Percentiles rank a stretch among this genome's conserved stretches.
phyloP scores from a whole-genome alignment of 441 rosid species.

The Euphorbia schlechtendalii region DNA sequence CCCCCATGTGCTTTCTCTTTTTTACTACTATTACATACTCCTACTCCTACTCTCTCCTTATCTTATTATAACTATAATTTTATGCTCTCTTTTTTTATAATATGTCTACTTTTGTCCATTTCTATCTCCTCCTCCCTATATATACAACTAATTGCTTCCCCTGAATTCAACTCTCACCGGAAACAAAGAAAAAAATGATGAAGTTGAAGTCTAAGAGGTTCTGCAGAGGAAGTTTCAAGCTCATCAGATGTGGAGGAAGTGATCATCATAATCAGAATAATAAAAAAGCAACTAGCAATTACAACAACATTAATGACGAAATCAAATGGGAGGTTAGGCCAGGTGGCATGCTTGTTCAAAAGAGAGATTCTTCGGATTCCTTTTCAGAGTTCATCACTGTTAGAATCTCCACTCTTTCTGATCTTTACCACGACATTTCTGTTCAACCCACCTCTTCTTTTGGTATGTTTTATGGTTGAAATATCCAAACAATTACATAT shows the following conservation, averaged over 20 bases:
- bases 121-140: conserved; percentile 31
- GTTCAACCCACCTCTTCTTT: conserved; percentile 74
- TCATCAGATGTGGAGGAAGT: conserved; percentile 31
- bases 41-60: too few relatives aligned
- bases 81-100: too few relatives aligned
- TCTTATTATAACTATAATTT: too few relatives aligned
- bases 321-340: conserved; percentile 91
- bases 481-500: too few relatives aligned
- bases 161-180: conserved; percentile 4
- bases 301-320: conserved; percentile 33
- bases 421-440: conserved; percentile 57
- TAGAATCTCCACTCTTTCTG: conserved; percentile 60
- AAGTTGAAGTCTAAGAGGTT: conserved; percentile 71
- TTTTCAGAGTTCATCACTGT: conserved; percentile 45
- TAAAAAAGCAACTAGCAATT: not conserved
- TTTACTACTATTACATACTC: not conserved
- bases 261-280: not conserved
- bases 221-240: conserved; percentile 53
- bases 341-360: conserved; percentile 95
- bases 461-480: conserved; percentile 36
- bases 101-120: not conserved
- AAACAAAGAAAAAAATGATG: conserved; percentile 33
- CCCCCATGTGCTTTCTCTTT: conserved; percentile 42
- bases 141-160: conserved; percentile 27
- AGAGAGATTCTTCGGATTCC: conserved; percentile 47